Conservation (phyloP, 352 stramenopile species). For the Phytophthora citrophthora region DNA sequence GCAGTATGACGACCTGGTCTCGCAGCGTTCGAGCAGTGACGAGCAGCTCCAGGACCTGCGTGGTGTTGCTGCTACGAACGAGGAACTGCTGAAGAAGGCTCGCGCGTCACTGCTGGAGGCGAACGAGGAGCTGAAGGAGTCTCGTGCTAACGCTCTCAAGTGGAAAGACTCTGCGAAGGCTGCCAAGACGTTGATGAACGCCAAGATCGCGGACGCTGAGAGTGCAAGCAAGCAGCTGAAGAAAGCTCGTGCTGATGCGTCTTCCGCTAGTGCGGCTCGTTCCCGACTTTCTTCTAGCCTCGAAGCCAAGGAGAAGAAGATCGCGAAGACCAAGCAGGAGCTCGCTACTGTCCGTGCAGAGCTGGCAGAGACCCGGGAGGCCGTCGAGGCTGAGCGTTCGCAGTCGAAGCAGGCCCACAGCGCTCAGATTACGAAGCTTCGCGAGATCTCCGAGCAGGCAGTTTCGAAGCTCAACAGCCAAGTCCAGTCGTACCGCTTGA, state of each 20-base stretch:
- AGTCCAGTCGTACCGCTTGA: conserved; percentile 64
- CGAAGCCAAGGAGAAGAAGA: conserved; percentile 77
- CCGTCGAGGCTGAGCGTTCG: conserved; percentile 29
- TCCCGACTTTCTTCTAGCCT: conserved; percentile 60
- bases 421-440: conserved; percentile 48
- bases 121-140: conserved; percentile 83
- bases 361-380: conserved; percentile 29
- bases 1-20: conserved; percentile 43
- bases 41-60: conserved; percentile 54
- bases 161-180: conserved; percentile 76
- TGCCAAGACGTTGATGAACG: conserved; percentile 64
- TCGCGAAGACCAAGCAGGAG: conserved; percentile 65
- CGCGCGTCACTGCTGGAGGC: conserved; percentile 66
- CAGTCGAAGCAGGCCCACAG: conserved; percentile 45
- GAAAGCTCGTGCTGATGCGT: conserved; percentile 53
- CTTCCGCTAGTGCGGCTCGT: conserved; percentile 46
- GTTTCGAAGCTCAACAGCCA: conserved; percentile 40
- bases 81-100: conserved; percentile 78
- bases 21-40: conserved; percentile 35
- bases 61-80: conserved; percentile 46
- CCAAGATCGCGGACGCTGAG: conserved; percentile 74
- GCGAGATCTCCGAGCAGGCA: conserved; percentile 40
- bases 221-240: conserved; percentile 70
- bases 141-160: conserved; percentile 65
- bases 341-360: conserved; percentile 57